These are phyloP conservation scores for Desmodesmus armatus DNA, from an alignment of 139 green algal genomes.

Conservation along the genomic window DNA sequence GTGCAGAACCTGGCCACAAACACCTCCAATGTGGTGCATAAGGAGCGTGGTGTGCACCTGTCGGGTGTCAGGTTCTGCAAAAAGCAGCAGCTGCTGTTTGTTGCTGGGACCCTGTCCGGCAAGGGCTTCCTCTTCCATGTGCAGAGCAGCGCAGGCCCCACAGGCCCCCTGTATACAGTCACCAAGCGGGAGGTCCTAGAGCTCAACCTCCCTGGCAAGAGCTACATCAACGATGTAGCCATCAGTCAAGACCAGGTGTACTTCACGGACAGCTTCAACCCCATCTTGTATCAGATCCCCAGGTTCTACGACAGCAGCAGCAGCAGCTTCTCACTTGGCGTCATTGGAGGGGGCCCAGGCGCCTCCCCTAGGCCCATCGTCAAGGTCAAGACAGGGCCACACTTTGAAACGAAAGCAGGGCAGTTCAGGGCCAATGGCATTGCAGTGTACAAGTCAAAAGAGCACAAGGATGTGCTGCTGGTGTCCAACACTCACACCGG, in stretches of 20 bases:
- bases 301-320: background rate
- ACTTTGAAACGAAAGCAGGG: slow-evolving; percentile 14
- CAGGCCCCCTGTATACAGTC: slow-evolving; percentile 12
- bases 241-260: slow-evolving; percentile 4
- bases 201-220: background rate
- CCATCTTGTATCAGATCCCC: slow-evolving; percentile 10
- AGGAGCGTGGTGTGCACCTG: background rate
- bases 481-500: slow-evolving; percentile 39
- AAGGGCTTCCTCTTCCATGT: slow-evolving; percentile 27
- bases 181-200: slow-evolving; percentile 4
- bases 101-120: slow-evolving; percentile 25
- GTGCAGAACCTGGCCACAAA: slow-evolving; percentile 23
- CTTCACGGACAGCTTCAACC: slow-evolving; percentile 28
- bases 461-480: background rate
- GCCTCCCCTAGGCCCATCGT: background rate
- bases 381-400: background rate
- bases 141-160: background rate
- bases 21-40: background rate
- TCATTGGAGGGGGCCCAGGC: background rate
- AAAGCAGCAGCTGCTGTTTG: slow-evolving; percentile 22
- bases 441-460: background rate
- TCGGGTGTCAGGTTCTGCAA: slow-evolving; percentile 20
- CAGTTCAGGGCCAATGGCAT: slow-evolving; percentile 39
- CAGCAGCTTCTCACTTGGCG: background rate
- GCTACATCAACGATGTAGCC: slow-evolving; percentile 39